Percentiles rank a stretch among this genome's conserved stretches.
phyloP scores from a whole-genome alignment of 768 basidiomycete genomes.

The Macrocybe gigantea region DNA sequence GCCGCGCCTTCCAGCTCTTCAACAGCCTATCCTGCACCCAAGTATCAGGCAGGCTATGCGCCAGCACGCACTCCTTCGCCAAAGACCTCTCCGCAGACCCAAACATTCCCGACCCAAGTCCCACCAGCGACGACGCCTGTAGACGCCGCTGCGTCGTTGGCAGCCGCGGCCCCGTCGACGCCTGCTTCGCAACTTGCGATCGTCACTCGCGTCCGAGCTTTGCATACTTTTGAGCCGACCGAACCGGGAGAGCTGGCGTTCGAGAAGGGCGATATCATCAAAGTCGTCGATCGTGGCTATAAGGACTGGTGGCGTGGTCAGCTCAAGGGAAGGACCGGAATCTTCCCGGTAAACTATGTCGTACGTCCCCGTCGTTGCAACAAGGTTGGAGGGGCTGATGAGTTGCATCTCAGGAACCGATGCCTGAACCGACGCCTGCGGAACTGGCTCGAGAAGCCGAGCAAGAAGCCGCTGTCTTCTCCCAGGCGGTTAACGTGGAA shows the following conservation, averaged over 20 bases:
- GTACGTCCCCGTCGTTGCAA: conserved; percentile 35
- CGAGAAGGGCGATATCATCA: conserved; percentile 89
- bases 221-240: conserved; percentile 84
- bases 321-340: conserved; percentile 82
- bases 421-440: conserved; percentile 75
- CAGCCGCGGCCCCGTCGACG: conserved; percentile 8
- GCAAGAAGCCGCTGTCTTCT: conserved; percentile 83
- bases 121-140: conserved; percentile 15
- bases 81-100: conserved; percentile 15
- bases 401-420: conserved; percentile 52
- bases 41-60: conserved; percentile 49
- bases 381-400: background rate
- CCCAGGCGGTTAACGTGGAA: conserved; percentile 83
- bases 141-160: conserved; percentile 5
- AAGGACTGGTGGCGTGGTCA: conserved; percentile 98
- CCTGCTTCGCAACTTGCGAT: conserved; percentile 24
- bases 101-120: conserved; percentile 15
- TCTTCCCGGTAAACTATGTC: conserved; percentile 97
- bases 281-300: conserved; percentile 90
- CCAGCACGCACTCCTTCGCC: conserved; percentile 51
- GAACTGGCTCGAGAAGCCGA: conserved; percentile 82
- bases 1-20: conserved; percentile 11
- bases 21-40: conserved; percentile 22
- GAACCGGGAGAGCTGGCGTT: conserved; percentile 90
- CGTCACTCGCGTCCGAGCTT: conserved; percentile 79